These are phyloP conservation scores for Epithele typhae DNA, from an alignment of 768 basidiomycete species.

Conservation along the genomic window DNA sequence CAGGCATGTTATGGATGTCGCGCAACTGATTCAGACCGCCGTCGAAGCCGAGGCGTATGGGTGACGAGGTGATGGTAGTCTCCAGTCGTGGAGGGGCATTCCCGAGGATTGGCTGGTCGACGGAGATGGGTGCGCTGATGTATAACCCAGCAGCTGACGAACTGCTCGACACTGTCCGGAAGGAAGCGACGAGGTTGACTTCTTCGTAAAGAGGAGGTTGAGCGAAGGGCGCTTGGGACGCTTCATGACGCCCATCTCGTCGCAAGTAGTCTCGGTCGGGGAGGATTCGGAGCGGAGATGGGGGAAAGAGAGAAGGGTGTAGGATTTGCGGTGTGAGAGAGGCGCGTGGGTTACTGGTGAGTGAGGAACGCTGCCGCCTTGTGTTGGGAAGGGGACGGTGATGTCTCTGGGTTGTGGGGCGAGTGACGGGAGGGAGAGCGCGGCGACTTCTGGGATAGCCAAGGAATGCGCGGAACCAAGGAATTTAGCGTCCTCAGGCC, in stretches of 20 bases:
- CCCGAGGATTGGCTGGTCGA: not conserved
- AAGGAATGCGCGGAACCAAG: slow-evolving; percentile 10
- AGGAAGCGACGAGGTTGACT: slow-evolving; percentile 38
- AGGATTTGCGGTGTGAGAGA: slow-evolving; percentile 34
- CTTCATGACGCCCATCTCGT: slow-evolving; percentile 12
- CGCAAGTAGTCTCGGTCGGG: not conserved
- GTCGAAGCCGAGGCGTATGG: slow-evolving; percentile 21
- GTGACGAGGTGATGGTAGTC: slow-evolving; percentile 24
- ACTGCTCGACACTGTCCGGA: too few relatives aligned
- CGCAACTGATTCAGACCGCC: too few relatives aligned
- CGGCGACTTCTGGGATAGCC: slow-evolving; percentile 8
- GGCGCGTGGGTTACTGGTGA: slow-evolving; percentile 28
- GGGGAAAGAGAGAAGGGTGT: slow-evolving; percentile 26
- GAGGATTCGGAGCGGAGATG: slow-evolving; percentile 26
- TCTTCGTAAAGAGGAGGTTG: slow-evolving; percentile 64
- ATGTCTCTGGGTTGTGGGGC: slow-evolving; percentile 10
- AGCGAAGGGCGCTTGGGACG: slow-evolving; percentile 65
- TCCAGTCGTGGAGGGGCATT: slow-evolving; percentile 21
- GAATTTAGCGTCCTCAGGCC: slow-evolving; percentile 3
- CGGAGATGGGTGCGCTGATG: too few relatives aligned
- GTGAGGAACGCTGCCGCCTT: slow-evolving; percentile 26
- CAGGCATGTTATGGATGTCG: too few relatives aligned
- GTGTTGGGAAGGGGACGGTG: slow-evolving; percentile 43
- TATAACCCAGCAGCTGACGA: too few relatives aligned
- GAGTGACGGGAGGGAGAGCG: not conserved